Conservation (phyloP, 1,284 basidiomycete species). For the Cutaneotrichosporon dermatis region DNA sequence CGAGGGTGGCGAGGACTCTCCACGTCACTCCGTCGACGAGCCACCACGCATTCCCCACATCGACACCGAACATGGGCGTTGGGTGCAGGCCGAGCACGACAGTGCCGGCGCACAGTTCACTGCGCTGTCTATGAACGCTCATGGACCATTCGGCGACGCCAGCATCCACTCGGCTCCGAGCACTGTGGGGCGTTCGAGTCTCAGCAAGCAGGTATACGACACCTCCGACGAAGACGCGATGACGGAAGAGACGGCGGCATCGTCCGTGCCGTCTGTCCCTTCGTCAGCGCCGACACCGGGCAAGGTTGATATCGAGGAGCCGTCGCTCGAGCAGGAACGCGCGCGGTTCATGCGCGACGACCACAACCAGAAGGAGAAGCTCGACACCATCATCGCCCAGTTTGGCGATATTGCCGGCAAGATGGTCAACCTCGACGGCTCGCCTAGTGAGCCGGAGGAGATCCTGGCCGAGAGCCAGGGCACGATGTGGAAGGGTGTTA, state of each 20-base stretch:
- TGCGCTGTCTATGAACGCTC: slow-evolving; percentile 30
- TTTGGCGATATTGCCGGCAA: slow-evolving; percentile 45
- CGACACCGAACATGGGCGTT: not conserved
- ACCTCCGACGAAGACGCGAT: not conserved
- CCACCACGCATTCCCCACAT: too few species aligned
- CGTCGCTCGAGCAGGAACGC: not conserved
- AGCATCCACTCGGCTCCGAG: not conserved
- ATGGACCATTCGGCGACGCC: slow-evolving; percentile 14
- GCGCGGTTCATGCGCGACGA: slow-evolving; percentile 15
- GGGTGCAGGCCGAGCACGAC: not conserved
- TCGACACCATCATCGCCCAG: slow-evolving; percentile 43
- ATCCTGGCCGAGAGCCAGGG: slow-evolving; percentile 58
- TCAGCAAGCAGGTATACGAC: not conserved
- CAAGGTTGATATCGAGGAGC: too few species aligned
- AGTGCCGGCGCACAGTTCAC: slow-evolving; percentile 6
- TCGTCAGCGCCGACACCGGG: too few species aligned
- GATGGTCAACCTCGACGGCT: slow-evolving; percentile 55
- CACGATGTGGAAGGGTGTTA: slow-evolving; percentile 51
- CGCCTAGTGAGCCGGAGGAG: slow-evolving; percentile 52
- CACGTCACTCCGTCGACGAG: too few species aligned
- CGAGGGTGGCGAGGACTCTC: too few species aligned
- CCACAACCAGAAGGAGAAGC: slow-evolving; percentile 38
- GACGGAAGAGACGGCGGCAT: too few species aligned
- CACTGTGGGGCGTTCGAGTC: too few species aligned
- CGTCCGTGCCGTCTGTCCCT: too few species aligned